phyloP scores from a whole-genome alignment of 768 basidiomycete genomes.

The Pleurotus pulmonarius region DNA sequence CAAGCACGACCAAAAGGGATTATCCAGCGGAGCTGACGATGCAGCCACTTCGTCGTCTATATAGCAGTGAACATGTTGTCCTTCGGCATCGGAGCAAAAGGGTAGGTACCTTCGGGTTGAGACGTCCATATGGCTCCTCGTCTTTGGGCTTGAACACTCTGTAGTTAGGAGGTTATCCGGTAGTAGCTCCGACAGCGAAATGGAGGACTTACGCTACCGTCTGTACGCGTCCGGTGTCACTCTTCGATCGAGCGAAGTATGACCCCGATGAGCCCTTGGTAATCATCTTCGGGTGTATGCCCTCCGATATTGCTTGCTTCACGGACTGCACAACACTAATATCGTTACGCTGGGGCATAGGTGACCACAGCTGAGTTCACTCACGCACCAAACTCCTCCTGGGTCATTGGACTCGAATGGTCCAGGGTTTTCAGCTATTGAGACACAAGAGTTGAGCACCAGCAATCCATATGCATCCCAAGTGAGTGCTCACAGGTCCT shows the following conservation, averaged over 20 bases:
- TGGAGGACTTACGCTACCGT: conserved; percentile 67
- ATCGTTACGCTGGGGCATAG: background rate
- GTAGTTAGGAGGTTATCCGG: background rate
- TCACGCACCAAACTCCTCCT: conserved; percentile 68
- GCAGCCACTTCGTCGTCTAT: conserved; percentile 87
- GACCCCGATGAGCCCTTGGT: conserved; percentile 86
- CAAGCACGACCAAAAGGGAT: conserved; percentile 89
- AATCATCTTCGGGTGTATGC: conserved; percentile 90
- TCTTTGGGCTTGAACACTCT: conserved; percentile 93
- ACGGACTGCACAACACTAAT: conserved; percentile 61
- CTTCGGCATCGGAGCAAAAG: background rate
- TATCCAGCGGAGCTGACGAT: conserved; percentile 84
- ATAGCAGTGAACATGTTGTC: background rate
- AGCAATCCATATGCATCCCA: too few relatives aligned
- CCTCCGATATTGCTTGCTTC: conserved; percentile 65
- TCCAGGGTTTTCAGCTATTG: conserved; percentile 73
- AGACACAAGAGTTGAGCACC: conserved; percentile 2
- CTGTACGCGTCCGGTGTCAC: conserved; percentile 63
- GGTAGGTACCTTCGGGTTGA: conserved; percentile 76
- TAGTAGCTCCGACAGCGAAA: background rate
- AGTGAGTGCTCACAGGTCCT: conserved; percentile 28
- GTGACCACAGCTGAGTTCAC: conserved; percentile 21
- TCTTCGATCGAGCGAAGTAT: conserved; percentile 85
- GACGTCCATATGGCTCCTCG: conserved; percentile 82
- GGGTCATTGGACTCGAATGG: conserved; percentile 73